Evolutionary conservation across 441 rosid species (phyloP), one percentile per base, ranked within the genome.

Genomic region (Manihot esculenta): DNA sequence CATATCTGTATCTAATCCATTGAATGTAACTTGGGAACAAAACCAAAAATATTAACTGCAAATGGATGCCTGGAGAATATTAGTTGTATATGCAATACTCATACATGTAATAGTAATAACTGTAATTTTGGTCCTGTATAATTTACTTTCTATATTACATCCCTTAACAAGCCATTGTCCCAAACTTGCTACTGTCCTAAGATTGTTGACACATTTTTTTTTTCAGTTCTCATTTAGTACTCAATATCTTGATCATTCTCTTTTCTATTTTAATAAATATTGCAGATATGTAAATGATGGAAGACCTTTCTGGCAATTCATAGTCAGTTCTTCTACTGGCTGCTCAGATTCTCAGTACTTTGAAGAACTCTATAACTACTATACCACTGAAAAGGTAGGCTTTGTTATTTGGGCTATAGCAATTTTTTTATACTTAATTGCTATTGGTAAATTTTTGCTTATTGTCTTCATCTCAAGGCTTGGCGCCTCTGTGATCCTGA

Each of bases 401-500:
- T 69, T 44, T 38, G 17, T 17, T 57, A 50, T 38, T 15, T 14
- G 18, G 20, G 44, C 14, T 41, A 10, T 42, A 20, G 18, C 47
- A 7, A 9, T 66, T 33, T 64, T 23, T 3, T 20, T 2, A 13
- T 20, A 14, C 33, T 41, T 3, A 20, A 13, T 21, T 55, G 33
- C 59, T 10, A 8, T 54, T 35, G 20, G 10, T 42, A 23, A 35
- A 38, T 58, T 56, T 56, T 67, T 4, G 24, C 50, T 12, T 51
- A 41, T 3, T 58, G 14, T 59, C 14, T 60, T 61, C 17, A 47
- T 78, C 62, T 44, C 48, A 73, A 94, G 99, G 99, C 99, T 18
- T 94, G 99, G 99, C 93, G 86, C 84, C 85, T 94, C 15, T 89
- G 94, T 76, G 99, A 94, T 78, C 94, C 97, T 23, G 92, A 87